phyloP scores from a whole-genome alignment of 2,329 filamentous ascomycete genomes.

The Aspergillus nomiae region DNA sequence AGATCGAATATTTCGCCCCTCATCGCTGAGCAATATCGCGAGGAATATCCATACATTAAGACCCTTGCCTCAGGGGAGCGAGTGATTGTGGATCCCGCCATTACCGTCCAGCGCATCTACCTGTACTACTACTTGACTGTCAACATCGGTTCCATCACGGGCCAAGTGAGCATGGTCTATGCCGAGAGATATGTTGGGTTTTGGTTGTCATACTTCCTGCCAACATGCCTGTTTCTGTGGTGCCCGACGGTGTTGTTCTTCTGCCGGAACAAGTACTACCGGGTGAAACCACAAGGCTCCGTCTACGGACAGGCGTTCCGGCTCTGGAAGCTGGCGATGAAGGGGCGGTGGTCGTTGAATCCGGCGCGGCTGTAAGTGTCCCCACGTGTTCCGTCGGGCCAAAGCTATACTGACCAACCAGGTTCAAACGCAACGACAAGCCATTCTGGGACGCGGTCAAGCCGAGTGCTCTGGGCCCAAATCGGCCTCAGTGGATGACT shows the following conservation, averaged over 20 bases:
- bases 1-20: conserved; percentile 70
- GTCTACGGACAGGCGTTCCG: conserved; percentile 68
- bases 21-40: conserved; percentile 69
- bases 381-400: neutral
- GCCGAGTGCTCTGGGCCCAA: conserved; percentile 26
- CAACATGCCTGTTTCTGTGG: conserved; percentile 64
- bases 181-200: conserved; percentile 76
- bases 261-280: conserved; percentile 64
- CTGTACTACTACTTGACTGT: conserved; percentile 72
- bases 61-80: conserved; percentile 61
- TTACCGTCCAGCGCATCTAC: conserved; percentile 69
- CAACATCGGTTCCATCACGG: conserved; percentile 65
- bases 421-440: conserved; percentile 18
- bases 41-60: conserved; percentile 60
- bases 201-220: conserved; percentile 70
- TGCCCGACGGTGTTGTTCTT: conserved; percentile 64
- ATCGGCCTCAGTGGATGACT: conserved; percentile 60
- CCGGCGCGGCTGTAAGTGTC: conserved; percentile 56
- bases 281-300: conserved; percentile 69
- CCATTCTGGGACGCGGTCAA: conserved; percentile 37
- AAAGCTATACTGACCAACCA: conserved; percentile 3
- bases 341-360: conserved; percentile 65
- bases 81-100: conserved; percentile 69
- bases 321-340: conserved; percentile 63
- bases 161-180: conserved; percentile 69